Base-by-base conservation (phyloP, 495 filamentous ascomycete genomes). In the Pseudevernia furfuracea region DNA sequence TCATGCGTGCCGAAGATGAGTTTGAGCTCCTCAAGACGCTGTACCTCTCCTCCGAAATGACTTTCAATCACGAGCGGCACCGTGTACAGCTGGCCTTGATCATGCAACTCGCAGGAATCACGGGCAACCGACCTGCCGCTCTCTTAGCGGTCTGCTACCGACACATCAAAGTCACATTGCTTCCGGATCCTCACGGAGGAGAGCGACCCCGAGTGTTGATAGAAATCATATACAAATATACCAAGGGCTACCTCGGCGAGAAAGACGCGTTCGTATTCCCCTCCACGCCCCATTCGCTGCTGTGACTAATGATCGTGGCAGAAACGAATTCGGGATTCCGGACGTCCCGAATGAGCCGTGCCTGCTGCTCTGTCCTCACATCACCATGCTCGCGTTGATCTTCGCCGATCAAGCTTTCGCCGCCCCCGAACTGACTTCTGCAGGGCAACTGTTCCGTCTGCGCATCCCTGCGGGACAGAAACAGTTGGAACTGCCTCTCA, bases 401-500 rank as follows among this genome's bases (percentile, higher is more conserved):
- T n/a, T n/a, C n/a, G n/a, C n/a, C n/a, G n/a, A n/a, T n/a, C n/a
- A n/a, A n/a, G n/a, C n/a, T n/a, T n/a, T n/a, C n/a, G n/a, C n/a
- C n/a, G n/a, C n/a, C n/a, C n/a, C n/a, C n/a, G n/a, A n/a, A n/a
- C n/a, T n/a, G n/a, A n/a, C n/a, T n/a, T n/a, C n/a, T n/a, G n/a
- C n/a, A n/a, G n/a, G n/a, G n/a, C n/a, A n/a, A n/a, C n/a, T n/a
- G n/a, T n/a, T n/a, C n/a, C n/a, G n/a, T n/a, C n/a, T n/a, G n/a
- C n/a, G n/a, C n/a, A n/a, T n/a, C n/a, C n/a, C n/a, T n/a, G n/a
- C n/a, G n/a, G n/a, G n/a, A n/a, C n/a, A n/a, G n/a, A n/a, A n/a
- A n/a, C n/a, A n/a, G n/a, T n/a, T n/a, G n/a, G n/a, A n/a, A n/a
- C 37, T 63, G 43, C 52, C 57, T 63, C 34, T 67, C 14, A 67